phyloP scores from a whole-genome alignment of 352 stramenopile species.

The Pythium sp. region DNA sequence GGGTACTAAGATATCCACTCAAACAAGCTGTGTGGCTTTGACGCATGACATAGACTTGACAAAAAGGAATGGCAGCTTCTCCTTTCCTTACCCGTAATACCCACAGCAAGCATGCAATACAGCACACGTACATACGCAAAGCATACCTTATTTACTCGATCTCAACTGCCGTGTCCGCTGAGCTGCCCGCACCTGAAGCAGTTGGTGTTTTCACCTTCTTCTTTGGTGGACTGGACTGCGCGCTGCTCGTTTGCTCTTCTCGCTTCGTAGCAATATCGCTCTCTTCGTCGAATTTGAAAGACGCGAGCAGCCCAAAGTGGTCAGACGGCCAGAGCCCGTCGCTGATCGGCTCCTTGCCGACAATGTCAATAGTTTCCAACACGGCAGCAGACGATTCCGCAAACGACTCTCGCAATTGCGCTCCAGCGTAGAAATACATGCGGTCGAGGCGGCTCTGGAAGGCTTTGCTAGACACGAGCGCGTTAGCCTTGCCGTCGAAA shows the following conservation, averaged over 20 bases:
- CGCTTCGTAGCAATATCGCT: background rate
- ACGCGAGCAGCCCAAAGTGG: slow-evolving; percentile 66
- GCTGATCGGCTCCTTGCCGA: slow-evolving; percentile 63
- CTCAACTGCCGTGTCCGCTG: slow-evolving; percentile 12
- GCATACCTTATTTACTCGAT: slow-evolving; percentile 13
- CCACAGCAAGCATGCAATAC: background rate
- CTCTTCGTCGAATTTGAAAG: slow-evolving; percentile 34
- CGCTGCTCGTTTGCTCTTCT: background rate
- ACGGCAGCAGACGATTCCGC: slow-evolving; percentile 15
- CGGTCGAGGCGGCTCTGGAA: slow-evolving; percentile 75
- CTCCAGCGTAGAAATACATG: slow-evolving; percentile 60
- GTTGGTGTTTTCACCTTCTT: slow-evolving; percentile 5
- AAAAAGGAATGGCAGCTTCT: background rate
- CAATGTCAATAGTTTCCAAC: slow-evolving; percentile 49
- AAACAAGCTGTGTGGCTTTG: background rate
- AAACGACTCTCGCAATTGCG: slow-evolving; percentile 6
- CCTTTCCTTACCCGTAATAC: background rate
- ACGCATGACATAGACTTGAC: background rate
- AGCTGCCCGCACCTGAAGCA: background rate
- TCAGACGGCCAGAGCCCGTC: slow-evolving; percentile 73
- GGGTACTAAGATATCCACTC: slow-evolving; percentile 4
- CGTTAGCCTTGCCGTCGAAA: slow-evolving; percentile 64
- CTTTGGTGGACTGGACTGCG: background rate
- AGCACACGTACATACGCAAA: slow-evolving; percentile 1
- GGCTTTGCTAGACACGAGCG: slow-evolving; percentile 49